Evolutionary conservation across 1,139 yeast species (phyloP), one percentile per base, ranked within the genome.

Genomic region (Starmera stellimalicola): DNA sequence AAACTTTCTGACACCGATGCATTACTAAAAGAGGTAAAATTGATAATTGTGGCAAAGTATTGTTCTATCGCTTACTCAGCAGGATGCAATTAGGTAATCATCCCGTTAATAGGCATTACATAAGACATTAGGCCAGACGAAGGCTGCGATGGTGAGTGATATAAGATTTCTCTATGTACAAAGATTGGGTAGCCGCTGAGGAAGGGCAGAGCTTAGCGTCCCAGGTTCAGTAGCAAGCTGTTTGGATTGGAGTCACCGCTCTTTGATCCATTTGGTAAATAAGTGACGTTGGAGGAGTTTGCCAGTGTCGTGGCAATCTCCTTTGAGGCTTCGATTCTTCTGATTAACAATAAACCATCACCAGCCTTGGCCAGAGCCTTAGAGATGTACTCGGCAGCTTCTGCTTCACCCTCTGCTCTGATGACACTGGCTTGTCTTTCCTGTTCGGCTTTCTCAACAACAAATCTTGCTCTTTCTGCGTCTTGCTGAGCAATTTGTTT

Each of bases 401-500:
- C 98, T 29, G 98, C 98, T 63, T 93, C 99, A 61, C 98, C 99
- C 62, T 93, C 98, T 18, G 99, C 99, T 50, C 97, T 76, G 45
- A 91, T 91, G 50, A 93, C 87, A 36, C 83, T 69, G 5, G 98
- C 98, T 58, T 80, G 88, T 58, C 94, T 77, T 60, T 91, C 97
- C 62, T 93, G 99, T 60, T 91, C 97, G 5, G 98, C 98, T 59
- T 81, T 83, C 55, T 88, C 96, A 34, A 93, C 99, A 41, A 87
- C 69, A 57, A 76, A 93, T 53, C 83, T 81, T 38, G 97, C 96
- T 50, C 98, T 75, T 64, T 93, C 98, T 17, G 99, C 97, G 55
- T 93, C 98, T 62, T 93, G 98, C 65, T 91, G 98, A 22, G 98
- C 98, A 61, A 93, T 93, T 62, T 93, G 98, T 62, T 93, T 93